Evolutionary conservation across 306 rosid species (phyloP), one percentile per base, ranked within the genome.

Genomic region (Acacia crassicarpa): DNA sequence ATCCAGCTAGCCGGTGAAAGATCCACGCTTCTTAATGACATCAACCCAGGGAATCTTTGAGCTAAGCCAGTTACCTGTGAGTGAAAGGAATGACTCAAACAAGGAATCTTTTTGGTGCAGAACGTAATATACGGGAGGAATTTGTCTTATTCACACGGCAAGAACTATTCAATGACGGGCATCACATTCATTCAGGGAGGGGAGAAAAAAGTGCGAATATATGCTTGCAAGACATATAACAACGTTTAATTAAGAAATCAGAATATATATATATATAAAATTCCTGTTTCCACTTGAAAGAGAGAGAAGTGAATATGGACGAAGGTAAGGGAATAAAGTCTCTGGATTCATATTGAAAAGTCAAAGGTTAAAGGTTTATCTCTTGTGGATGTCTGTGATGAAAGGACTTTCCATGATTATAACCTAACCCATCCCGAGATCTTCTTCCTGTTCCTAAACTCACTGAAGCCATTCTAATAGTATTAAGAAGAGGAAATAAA

Each of bases 1-100:
- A 96, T 93, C 99, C 99, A 96, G 83, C 97, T 96, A 72, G 99
- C 98, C 27, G 99, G 99, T 9, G 98, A 96, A 67, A 96, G 92
- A 91, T 96, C 99, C 67, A 96, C 98, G 30, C 98, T 96, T 77
- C 92, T 93, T 66, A 93, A 86, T 69, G 98, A 91, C 97, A 87
- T 89, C 92, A 96, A 89, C 25, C 97, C 98, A 0, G 97, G 97
- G 89, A 80, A 90, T 85, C 98, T 90, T 81, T 91, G 91, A 80
- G 97, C 91, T 74, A 96, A 87, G 22, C 81, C 89, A 67, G 79
- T 87, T 19, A 96, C 89, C 99, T 96, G 91, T 80, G 85, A 87
- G 48, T 19, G 2, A 8, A 51, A 25, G 76, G 83, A 27, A 78
- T 48, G 35, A 44, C 70, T 72, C 75, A 76, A 61, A 49, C 78